phyloP scores from a whole-genome alignment of 2,329 filamentous ascomycete genomes.

The Xylaria sp. region DNA sequence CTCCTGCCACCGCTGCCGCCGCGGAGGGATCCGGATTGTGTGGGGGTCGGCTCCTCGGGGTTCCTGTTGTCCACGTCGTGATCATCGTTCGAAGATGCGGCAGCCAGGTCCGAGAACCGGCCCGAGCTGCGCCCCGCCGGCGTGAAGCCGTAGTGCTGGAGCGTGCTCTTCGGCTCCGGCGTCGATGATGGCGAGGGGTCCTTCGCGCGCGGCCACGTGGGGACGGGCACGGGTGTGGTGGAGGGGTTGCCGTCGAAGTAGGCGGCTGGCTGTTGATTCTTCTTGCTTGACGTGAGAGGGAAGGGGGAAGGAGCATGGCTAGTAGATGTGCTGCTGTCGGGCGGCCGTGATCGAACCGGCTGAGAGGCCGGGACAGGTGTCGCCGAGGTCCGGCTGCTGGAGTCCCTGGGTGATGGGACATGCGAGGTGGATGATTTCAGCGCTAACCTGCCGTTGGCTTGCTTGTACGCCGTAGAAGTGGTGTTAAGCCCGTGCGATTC shows the following conservation, averaged over 20 bases:
- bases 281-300: constrained; percentile 1
- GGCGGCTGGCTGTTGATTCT: constrained; percentile 2
- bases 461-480: constrained; percentile 16
- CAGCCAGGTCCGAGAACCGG: constrained; percentile 12
- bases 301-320: constrained; percentile 4
- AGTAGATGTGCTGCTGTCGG: constrained; percentile 2
- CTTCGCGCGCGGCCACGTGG: constrained; percentile 11
- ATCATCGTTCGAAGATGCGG: no score
- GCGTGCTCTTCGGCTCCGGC: constrained; percentile 2
- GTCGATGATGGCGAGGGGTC: constrained; percentile 5
- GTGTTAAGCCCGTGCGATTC: constrained; percentile 16
- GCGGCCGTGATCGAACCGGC: background rate
- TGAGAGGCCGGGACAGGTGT: constrained; percentile 14
- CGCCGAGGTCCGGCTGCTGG: background rate
- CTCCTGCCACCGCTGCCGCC: constrained; percentile 7
- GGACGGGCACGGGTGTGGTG: constrained; percentile 21
- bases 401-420: constrained; percentile 8
- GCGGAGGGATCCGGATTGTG: background rate
- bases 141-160: constrained; percentile 29
- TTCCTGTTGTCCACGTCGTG: no score
- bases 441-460: constrained; percentile 19
- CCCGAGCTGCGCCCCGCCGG: constrained; percentile 30
- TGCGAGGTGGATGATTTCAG: constrained; percentile 18
- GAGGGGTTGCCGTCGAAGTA: constrained; percentile 1
- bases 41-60: constrained; percentile 2